phyloP scores from a whole-genome alignment of 139 green algal species.

The Coelastrella sp. region DNA sequence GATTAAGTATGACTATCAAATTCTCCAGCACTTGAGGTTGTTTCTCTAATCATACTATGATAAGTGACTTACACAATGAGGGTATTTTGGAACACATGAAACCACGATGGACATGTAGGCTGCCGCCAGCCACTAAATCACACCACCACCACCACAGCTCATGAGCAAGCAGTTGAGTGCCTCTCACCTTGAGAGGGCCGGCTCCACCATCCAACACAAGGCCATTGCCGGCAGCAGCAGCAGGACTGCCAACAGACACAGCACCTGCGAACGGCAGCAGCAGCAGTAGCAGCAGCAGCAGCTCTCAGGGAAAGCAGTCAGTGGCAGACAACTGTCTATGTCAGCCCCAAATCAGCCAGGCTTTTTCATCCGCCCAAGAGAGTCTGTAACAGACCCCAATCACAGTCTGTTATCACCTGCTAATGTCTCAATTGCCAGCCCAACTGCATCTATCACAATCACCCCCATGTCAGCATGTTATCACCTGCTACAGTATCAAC shows the following conservation, averaged over 20 bases:
- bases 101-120: too few relatives aligned
- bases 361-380: too few relatives aligned
- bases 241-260: neutral
- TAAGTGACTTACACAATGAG: neutral
- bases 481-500: slow-evolving; percentile 17
- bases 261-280: neutral
- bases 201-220: slow-evolving; percentile 54
- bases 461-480: neutral
- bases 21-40: neutral
- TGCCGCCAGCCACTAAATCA: too few relatives aligned
- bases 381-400: too few relatives aligned
- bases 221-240: slow-evolving; percentile 4
- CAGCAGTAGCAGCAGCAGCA: neutral
- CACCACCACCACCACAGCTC: neutral
- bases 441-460: neutral
- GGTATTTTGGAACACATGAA: too few relatives aligned
- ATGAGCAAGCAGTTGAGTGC: neutral
- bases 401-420: too few relatives aligned
- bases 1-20: too few relatives aligned
- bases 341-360: too few relatives aligned
- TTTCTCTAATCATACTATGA: neutral
- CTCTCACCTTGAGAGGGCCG: slow-evolving; percentile 41
- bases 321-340: too few relatives aligned
- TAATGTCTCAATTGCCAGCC: neutral
- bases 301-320: too few relatives aligned